phyloP scores from a whole-genome alignment of 108 stramenopile genomes.

The Nitzschia sp. region DNA sequence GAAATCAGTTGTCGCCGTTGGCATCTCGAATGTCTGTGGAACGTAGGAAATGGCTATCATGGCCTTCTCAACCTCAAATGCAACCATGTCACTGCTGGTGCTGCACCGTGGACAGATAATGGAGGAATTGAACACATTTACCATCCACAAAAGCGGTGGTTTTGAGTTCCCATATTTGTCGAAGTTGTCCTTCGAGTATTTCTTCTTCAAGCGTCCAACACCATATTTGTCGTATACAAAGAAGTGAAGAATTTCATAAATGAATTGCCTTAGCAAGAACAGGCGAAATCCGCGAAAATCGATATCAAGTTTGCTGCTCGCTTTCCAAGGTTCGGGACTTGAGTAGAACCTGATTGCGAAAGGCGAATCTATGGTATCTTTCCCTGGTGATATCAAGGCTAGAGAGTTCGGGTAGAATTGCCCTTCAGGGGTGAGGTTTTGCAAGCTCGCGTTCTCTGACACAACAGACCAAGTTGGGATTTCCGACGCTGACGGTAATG shows the following conservation, averaged over 20 bases:
- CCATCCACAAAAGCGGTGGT: constrained; percentile 30
- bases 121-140: constrained; percentile 53
- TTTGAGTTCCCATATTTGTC: constrained; percentile 26
- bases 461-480: constrained; percentile 15
- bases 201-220: constrained; percentile 45
- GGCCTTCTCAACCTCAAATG: constrained; percentile 53
- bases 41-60: constrained; percentile 34
- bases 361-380: constrained; percentile 3
- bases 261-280: constrained; percentile 51
- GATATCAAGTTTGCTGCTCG: constrained; percentile 29
- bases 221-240: constrained; percentile 61
- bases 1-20: constrained; percentile 26
- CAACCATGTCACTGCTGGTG: constrained; percentile 55
- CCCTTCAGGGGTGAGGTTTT: constrained; percentile 50
- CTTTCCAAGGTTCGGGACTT: constrained; percentile 30
- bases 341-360: constrained; percentile 26
- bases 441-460: constrained; percentile 11
- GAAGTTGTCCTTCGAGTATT: constrained; percentile 19
- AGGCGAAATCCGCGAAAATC: constrained; percentile 50
- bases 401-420: constrained; percentile 48
- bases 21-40: constrained; percentile 35
- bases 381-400: constrained; percentile 33
- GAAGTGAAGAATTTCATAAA: constrained; percentile 71
- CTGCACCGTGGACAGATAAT: constrained; percentile 63
- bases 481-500: not conserved